These are phyloP conservation scores for Fusarium temperatum DNA, from an alignment of 2,329 filamentous ascomycete genomes.

Conservation along the genomic window DNA sequence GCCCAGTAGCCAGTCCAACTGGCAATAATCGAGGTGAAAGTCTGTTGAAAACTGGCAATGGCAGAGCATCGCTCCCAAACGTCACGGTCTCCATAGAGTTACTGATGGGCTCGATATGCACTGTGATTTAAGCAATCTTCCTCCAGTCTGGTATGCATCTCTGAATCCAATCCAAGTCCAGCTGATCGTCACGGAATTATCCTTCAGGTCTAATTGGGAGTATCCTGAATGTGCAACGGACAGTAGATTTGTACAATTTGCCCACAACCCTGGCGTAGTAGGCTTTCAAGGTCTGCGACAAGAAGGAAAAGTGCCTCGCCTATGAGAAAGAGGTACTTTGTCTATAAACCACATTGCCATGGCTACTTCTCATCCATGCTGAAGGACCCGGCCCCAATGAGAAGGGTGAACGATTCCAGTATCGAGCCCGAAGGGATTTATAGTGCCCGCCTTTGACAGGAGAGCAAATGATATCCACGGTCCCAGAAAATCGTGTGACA, in stretches of 20 bases:
- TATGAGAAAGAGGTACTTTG: neutral
- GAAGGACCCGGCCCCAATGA: slow-evolving; percentile 81
- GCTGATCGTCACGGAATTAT: neutral
- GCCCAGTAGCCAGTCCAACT: neutral
- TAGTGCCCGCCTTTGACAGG: neutral
- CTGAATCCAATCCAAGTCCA: too few relatives aligned
- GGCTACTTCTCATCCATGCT: slow-evolving; percentile 69
- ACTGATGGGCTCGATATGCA: neutral
- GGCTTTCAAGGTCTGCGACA: neutral
- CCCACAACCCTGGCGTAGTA: neutral
- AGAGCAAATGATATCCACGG: neutral
- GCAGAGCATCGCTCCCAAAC: neutral
- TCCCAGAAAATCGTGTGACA: neutral
- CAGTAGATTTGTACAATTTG: neutral
- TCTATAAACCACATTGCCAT: slow-evolving; percentile 66
- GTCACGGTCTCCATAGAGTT: neutral
- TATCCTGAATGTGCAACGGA: neutral
- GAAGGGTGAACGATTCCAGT: slow-evolving; percentile 80
- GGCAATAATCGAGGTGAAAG: neutral
- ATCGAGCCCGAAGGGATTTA: slow-evolving; percentile 71
- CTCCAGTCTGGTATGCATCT: neutral
- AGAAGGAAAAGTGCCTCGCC: fast-evolving
- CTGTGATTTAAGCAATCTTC: neutral
- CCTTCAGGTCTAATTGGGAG: neutral
- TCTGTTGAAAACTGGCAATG: neutral